phyloP scores from a whole-genome alignment of 352 stramenopile genomes.

The Halophytophthora batemanensis region DNA sequence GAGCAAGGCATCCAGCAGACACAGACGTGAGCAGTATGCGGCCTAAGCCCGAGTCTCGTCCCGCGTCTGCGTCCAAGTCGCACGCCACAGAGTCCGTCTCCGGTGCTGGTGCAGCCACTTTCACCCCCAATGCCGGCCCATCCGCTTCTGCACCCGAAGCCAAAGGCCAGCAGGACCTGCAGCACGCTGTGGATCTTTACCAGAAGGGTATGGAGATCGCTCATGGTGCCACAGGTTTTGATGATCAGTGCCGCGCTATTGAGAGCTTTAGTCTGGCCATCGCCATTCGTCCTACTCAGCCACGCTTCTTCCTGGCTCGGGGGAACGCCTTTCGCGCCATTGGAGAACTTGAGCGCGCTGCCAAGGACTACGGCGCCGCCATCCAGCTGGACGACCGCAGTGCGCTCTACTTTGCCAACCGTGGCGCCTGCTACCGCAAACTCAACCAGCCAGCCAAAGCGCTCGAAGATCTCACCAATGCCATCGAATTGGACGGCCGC shows the following conservation, averaged over 20 bases:
- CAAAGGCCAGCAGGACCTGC: conserved; percentile 67
- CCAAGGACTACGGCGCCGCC: conserved; percentile 53
- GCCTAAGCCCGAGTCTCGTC: neutral
- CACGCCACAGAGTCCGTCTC: conserved; percentile 5
- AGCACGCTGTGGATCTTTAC: conserved; percentile 74
- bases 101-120: neutral
- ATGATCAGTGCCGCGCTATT: conserved; percentile 72
- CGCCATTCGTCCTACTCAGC: conserved; percentile 59
- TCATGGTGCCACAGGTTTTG: conserved; percentile 45
- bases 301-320: conserved; percentile 70
- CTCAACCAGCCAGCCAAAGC: conserved; percentile 50
- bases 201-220: conserved; percentile 72
- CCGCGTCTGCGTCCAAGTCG: conserved; percentile 14
- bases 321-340: conserved; percentile 74
- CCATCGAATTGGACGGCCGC: conserved; percentile 68
- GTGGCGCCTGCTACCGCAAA: conserved; percentile 71
- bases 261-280: conserved; percentile 77
- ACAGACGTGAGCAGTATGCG: no score
- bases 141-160: conserved; percentile 24
- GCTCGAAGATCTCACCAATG: conserved; percentile 66
- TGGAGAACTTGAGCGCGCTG: conserved; percentile 62
- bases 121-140: neutral
- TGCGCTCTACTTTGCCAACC: conserved; percentile 71
- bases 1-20: no score
- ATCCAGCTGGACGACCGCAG: conserved; percentile 65